Evolutionary conservation across 805 yeast species (phyloP).

Genomic region (Komagataella mondaviorum): DNA sequence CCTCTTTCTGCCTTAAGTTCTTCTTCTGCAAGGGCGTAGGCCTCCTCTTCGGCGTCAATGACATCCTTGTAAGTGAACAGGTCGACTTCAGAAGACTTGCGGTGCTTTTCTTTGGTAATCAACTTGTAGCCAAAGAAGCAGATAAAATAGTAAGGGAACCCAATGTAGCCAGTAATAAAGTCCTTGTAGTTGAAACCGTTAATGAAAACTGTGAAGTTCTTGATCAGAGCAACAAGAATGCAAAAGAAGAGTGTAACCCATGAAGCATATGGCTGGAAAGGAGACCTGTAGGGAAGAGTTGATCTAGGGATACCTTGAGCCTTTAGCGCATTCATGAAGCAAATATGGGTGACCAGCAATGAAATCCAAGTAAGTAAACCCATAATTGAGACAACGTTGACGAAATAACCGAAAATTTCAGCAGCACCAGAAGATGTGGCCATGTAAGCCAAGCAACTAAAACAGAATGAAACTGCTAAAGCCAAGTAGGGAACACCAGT

Average conservation of each 20-base stretch:
- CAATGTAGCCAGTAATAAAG: conserved; percentile 71
- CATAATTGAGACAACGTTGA: conserved; percentile 63
- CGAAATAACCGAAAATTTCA: conserved; percentile 52
- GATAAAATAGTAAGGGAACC: conserved; percentile 49
- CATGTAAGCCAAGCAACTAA: conserved; percentile 62
- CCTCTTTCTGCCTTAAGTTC: conserved; percentile 5
- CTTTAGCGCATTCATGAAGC: conserved; percentile 48
- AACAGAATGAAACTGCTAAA: conserved; percentile 31
- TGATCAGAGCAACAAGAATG: conserved; percentile 41
- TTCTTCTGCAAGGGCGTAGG: conserved; percentile 12
- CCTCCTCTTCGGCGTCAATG: conserved; percentile 38
- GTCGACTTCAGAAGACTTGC: conserved; percentile 46
- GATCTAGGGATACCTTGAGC: conserved; percentile 53
- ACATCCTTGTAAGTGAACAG: conserved; percentile 41
- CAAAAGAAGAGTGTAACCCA: conserved; percentile 44
- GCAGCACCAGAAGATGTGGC: conserved; percentile 42
- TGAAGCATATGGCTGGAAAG: conserved; percentile 57
- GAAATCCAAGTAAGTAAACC: conserved; percentile 69
- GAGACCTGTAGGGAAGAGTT: conserved; percentile 49
- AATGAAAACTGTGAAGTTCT: conserved; percentile 63
- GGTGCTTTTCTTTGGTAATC: conserved; percentile 30
- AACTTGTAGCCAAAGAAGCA: conserved; percentile 50
- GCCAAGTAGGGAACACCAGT: conserved; percentile 62
- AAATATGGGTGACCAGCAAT: conserved; percentile 52
- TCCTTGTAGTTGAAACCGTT: conserved; percentile 40